These are phyloP conservation scores for Saccharomycopsis guyanensis DNA, from an alignment of 805 yeast genomes.

Conservation along the genomic window DNA sequence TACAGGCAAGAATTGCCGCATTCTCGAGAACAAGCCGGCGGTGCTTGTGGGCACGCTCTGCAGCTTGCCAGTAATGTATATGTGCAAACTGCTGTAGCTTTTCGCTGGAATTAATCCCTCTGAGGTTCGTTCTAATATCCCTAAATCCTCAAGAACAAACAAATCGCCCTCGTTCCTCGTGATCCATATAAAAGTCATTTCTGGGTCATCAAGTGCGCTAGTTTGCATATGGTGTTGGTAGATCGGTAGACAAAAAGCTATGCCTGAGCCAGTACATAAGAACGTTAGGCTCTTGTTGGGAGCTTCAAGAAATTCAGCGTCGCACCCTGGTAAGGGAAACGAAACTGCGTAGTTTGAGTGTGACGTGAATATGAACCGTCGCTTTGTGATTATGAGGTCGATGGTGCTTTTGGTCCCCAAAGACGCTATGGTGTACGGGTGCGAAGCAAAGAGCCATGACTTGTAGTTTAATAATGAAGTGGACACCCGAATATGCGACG, in stretches of 20 bases:
- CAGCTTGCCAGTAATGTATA: background rate
- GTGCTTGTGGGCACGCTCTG: background rate
- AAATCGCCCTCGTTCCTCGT: conserved; percentile 39
- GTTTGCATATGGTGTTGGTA: conserved; percentile 11
- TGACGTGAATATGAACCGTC: conserved; percentile 24
- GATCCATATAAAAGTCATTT: conserved; percentile 46
- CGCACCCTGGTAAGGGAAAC: background rate
- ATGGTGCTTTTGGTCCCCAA: conserved; percentile 33
- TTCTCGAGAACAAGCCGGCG: background rate
- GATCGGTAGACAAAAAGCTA: conserved; percentile 51
- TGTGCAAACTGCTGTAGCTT: background rate
- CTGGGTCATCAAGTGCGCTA: no score
- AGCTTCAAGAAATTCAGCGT: conserved; percentile 28
- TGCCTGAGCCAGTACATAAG: conserved; percentile 68
- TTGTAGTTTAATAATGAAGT: conserved; percentile 31
- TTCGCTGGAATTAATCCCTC: conserved; percentile 21
- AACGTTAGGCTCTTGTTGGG: conserved; percentile 30
- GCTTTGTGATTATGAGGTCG: conserved; percentile 40
- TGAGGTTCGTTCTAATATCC: conserved; percentile 18
- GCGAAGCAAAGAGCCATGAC: conserved; percentile 49
- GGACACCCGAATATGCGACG: conserved; percentile 51
- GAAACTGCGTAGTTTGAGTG: background rate
- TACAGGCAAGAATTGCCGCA: background rate
- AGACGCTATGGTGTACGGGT: conserved; percentile 59
- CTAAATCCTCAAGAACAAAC: conserved; percentile 36